phyloP scores from a whole-genome alignment of 176 grass and related monocot genomes.

The Thalia dealbata region DNA sequence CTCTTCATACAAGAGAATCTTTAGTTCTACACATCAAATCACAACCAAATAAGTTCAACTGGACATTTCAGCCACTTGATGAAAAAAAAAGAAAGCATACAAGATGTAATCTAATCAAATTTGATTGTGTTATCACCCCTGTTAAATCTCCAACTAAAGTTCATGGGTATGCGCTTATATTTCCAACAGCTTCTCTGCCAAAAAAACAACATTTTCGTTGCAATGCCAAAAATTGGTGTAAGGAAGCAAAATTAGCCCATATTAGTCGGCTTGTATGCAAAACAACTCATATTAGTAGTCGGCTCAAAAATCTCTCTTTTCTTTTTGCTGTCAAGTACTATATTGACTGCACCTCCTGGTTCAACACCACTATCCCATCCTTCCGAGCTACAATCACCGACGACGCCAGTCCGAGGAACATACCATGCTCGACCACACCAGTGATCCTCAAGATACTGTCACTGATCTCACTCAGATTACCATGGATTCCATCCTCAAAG shows the following conservation, averaged over 20 bases:
- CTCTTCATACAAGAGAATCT: too few relatives aligned
- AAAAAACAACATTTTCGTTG: neutral
- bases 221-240: neutral
- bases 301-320: neutral
- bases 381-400: constrained; percentile 6
- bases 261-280: neutral
- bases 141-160: neutral
- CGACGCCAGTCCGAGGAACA: constrained; percentile 10
- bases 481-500: constrained; percentile 8
- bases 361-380: neutral
- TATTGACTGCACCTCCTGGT: neutral
- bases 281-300: neutral
- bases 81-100: neutral
- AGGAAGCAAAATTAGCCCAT: too few relatives aligned
- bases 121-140: neutral
- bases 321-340: neutral
- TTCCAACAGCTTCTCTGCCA: neutral
- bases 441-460: neutral
- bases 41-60: too few relatives aligned
- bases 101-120: neutral
- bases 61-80: too few relatives aligned
- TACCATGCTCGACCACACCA: constrained; percentile 7
- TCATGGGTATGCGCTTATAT: neutral
- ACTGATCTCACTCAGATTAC: neutral
- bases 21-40: too few relatives aligned